Conservation (phyloP, 495 filamentous ascomycete genomes). For the Sordaria brevicollis region DNA sequence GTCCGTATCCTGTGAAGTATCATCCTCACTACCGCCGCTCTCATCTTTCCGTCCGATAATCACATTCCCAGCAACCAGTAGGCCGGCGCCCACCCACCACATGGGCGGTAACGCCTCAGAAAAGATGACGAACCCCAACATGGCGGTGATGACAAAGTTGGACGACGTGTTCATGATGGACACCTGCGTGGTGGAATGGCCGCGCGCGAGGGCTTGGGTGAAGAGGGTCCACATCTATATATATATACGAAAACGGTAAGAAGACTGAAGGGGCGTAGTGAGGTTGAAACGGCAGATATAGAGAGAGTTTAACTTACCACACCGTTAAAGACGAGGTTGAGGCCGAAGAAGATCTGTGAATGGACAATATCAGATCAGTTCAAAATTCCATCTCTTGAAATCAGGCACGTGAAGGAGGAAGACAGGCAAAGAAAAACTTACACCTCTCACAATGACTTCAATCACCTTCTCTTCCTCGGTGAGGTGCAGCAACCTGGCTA, state of each 20-base stretch:
- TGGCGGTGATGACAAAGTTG: constrained; percentile 85
- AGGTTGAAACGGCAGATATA: neutral
- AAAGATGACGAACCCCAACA: constrained; percentile 51
- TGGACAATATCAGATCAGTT: constrained; percentile 1
- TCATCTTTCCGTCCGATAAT: constrained; percentile 78
- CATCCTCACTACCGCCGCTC: constrained; percentile 9
- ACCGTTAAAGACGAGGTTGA: constrained; percentile 83
- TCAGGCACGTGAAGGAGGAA: neutral
- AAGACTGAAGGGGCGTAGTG: neutral
- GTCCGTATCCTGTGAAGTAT: neutral
- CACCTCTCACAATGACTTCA: constrained; percentile 57
- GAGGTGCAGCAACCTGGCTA: constrained; percentile 54
- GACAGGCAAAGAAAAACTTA: constrained; percentile 32
- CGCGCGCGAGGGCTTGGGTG: constrained; percentile 70
- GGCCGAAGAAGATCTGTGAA: constrained; percentile 68
- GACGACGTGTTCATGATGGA: constrained; percentile 86
- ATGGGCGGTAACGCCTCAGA: constrained; percentile 41
- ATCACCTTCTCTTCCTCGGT: constrained; percentile 40
- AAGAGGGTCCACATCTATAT: constrained; percentile 81
- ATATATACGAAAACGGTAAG: neutral
- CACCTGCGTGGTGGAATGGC: constrained; percentile 78
- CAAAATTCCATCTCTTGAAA: neutral
- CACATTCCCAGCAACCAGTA: constrained; percentile 84
- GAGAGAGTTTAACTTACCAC: constrained; percentile 37
- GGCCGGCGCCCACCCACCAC: constrained; percentile 80